Conservation (phyloP, 306 rosid genomes). For the Cucurbita ficifolia region DNA sequence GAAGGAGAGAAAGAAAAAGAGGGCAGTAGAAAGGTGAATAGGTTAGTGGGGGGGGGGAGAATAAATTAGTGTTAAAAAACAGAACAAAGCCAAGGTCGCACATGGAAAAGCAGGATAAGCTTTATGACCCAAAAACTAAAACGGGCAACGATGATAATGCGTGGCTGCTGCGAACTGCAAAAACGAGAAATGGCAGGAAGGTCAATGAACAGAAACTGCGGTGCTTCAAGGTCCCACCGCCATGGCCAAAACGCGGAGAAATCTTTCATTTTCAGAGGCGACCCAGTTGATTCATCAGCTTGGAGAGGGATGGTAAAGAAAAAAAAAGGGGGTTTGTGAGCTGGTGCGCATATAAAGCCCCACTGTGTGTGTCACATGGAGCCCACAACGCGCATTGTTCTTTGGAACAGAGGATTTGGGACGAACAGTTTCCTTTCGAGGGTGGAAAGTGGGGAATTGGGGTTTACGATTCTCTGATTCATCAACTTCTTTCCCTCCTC, state of each 20-base stretch:
- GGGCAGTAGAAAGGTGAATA: slow-evolving; percentile 16
- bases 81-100: slow-evolving; percentile 32
- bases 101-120: slow-evolving; percentile 39
- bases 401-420: background rate
- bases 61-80: background rate
- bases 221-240: background rate
- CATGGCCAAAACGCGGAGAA: background rate
- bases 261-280: background rate
- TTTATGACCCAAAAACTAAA: slow-evolving; percentile 15
- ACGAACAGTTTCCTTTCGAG: background rate
- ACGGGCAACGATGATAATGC: slow-evolving; percentile 22
- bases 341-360: slow-evolving; percentile 51
- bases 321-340: slow-evolving; percentile 21
- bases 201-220: background rate
- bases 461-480: too few relatives aligned
- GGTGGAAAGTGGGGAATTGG: background rate
- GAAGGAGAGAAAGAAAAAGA: slow-evolving; percentile 4
- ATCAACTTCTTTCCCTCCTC: background rate
- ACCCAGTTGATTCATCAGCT: background rate
- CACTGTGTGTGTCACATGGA: background rate
- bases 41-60: slow-evolving; percentile 3
- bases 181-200: background rate
- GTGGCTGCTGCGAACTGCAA: slow-evolving; percentile 21
- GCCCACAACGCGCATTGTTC: background rate
- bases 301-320: background rate